Percentiles rank a stretch among this genome's conserved stretches.
Conservation (phyloP, 768 basidiomycete species). For the Russula earlei region DNA sequence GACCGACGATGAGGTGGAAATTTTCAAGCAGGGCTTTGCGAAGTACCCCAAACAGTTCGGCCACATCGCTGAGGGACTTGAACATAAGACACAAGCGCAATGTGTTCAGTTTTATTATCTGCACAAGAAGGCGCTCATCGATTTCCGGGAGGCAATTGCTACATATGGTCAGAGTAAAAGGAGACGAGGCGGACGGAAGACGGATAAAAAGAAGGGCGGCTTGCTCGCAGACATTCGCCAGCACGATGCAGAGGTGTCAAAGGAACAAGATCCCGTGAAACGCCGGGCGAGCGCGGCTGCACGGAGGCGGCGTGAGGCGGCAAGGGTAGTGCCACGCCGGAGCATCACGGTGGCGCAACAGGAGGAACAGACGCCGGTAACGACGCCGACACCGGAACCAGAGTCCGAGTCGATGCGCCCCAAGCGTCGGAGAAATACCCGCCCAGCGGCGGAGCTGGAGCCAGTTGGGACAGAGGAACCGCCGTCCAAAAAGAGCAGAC, state of each 20-base stretch:
- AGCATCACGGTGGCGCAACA: slow-evolving; percentile 29
- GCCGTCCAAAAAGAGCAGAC: slow-evolving; percentile 1
- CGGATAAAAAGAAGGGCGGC: slow-evolving; percentile 74
- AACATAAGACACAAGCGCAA: slow-evolving; percentile 79
- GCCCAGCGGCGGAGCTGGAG: slow-evolving; percentile 22
- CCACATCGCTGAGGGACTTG: slow-evolving; percentile 70
- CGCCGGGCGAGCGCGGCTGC: slow-evolving; percentile 10
- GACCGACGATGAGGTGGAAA: slow-evolving; percentile 75
- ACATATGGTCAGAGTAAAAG: slow-evolving; percentile 58
- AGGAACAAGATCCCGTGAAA: slow-evolving; percentile 18
- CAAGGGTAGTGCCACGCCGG: slow-evolving; percentile 10
- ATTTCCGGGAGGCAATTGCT: slow-evolving; percentile 70
- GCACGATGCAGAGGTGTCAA: slow-evolving; percentile 46
- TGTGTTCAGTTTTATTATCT: slow-evolving; percentile 93
- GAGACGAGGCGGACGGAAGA: slow-evolving; percentile 41
- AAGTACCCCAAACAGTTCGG: slow-evolving; percentile 91
- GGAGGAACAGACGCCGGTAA: slow-evolving; percentile 39
- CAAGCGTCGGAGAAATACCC: slow-evolving; percentile 26
- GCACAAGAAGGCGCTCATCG: slow-evolving; percentile 81
- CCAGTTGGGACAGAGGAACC: slow-evolving; percentile 7
- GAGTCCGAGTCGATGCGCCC: slow-evolving; percentile 32
- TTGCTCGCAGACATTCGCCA: slow-evolving; percentile 72
- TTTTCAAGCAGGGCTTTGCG: slow-evolving; percentile 75
- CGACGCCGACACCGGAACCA: slow-evolving; percentile 64
- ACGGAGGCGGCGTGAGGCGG: slow-evolving; percentile 5